These are phyloP conservation scores for Yarrowia porcina DNA, from an alignment of 805 yeast genomes.

Conservation along the genomic window DNA sequence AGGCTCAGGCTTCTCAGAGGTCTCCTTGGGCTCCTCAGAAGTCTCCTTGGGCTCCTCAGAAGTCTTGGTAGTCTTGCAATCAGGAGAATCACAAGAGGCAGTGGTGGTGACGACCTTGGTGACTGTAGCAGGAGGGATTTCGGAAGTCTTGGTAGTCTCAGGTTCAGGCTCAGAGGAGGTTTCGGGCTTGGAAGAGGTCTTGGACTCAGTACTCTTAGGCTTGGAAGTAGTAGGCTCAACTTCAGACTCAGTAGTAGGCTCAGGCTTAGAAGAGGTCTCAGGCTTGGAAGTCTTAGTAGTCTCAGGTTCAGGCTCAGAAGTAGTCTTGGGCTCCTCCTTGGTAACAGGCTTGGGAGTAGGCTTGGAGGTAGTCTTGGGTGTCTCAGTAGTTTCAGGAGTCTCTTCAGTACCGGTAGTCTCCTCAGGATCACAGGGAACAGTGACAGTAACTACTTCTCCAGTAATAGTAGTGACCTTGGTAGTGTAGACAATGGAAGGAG, in stretches of 20 bases:
- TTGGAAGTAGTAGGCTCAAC: neutral
- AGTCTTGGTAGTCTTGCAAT: neutral
- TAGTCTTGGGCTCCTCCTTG: neutral
- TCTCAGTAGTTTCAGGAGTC: neutral
- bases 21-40: neutral
- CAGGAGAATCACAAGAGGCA: neutral
- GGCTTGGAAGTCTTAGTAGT: too few species aligned
- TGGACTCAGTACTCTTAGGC: neutral
- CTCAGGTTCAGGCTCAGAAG: neutral
- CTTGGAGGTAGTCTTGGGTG: neutral
- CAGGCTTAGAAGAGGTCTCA: neutral
- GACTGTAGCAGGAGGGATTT: too few species aligned
- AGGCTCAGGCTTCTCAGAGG: neutral
- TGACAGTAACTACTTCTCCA: neutral
- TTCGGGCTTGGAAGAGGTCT: neutral
- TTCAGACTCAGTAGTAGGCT: neutral
- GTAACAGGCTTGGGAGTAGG: neutral
- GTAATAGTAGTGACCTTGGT: neutral
- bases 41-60: neutral
- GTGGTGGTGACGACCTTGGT: neutral
- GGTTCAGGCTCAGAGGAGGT: neutral
- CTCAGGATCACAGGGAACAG: neutral
- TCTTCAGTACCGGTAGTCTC: neutral
- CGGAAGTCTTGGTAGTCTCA: neutral
- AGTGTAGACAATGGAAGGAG: neutral